Evolutionary conservation across 2,329 filamentous ascomycete species (phyloP).

Genomic region (Microdochium trichocladiopsis): DNA sequence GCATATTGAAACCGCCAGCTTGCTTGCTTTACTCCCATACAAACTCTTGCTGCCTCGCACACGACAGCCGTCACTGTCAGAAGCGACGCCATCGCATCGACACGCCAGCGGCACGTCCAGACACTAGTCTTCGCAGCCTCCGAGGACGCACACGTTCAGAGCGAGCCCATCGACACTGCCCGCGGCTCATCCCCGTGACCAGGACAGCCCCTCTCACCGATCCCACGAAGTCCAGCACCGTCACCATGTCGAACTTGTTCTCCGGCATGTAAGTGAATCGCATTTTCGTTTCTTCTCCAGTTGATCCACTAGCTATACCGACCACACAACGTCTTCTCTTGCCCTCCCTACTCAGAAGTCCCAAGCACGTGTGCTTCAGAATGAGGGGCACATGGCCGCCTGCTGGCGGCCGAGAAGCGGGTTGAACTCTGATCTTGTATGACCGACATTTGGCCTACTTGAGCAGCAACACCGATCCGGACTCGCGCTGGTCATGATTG

Average conservation of each 20-base stretch:
- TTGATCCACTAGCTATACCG: too few relatives aligned
- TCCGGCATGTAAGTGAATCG: conserved; percentile 50
- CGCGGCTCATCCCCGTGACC: neutral
- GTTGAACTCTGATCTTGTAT: too few relatives aligned
- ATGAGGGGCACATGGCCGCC: too few relatives aligned
- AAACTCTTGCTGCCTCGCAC: neutral
- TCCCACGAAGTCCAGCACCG: conserved; percentile 1
- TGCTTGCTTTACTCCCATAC: neutral
- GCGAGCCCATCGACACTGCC: neutral
- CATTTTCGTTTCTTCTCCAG: conserved; percentile 6
- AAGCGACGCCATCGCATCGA: neutral
- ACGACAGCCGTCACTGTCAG: too few relatives aligned
- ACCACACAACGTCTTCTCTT: too few relatives aligned
- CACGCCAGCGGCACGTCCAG: neutral
- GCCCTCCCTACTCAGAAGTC: conserved; percentile 1
- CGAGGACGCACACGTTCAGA: neutral
- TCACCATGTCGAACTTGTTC: conserved; percentile 52
- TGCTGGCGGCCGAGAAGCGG: too few relatives aligned
- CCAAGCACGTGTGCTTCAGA: too few relatives aligned
- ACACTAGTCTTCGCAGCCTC: neutral
- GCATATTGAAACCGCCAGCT: neutral
- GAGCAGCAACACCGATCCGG: conserved; percentile 2
- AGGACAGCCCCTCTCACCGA: neutral
- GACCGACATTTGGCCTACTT: conserved; percentile 1
- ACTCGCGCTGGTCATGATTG: too few relatives aligned